Evolutionary conservation across 495 filamentous ascomycete genomes (phyloP), one percentile per base, ranked within the genome.

Genomic region (Eremomyces bilateralis): DNA sequence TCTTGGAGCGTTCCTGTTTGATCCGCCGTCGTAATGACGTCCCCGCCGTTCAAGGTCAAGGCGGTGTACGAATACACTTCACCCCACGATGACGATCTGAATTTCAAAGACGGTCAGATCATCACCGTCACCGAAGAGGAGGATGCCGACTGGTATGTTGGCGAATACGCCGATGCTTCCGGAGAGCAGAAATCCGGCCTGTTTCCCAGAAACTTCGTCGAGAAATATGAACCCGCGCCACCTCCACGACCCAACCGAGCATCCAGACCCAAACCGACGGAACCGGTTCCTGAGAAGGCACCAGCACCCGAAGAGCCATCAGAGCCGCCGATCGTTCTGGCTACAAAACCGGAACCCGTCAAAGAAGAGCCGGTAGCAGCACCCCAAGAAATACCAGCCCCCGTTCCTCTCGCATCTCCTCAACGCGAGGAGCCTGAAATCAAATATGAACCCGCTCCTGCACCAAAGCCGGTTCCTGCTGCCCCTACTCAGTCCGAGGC

Each of bases 131-230:
- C 79, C 15, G 83, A 76, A 17, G 70, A 75, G 53, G 88, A 95
- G 48, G 90, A 91, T 51, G 73, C 63, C 30, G 88, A 95, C 45
- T 97, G 88, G 88, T 97, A 93, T 52, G 69, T 64, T 38, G 88
- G 88, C 33, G 78, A 91, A 56, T 95, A 92, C 49, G 61, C 71
- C 37, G 80, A 91, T 51, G 67, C 64, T 31, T 48, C 54, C 16
- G 85, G 83, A 4, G 53, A 46, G 33, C 82, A 76, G 46, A 65
- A 71, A 42, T 77, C 92, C 49, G 88, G 88, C 21, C 77, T 97
- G 37, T 97, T 97, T 58, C 88, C 88, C 11, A 76, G 71, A 48
- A 97, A 95, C 57, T 97, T 97, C 45, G 90, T 97, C 34, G 85
- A 97, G 54, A 73, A 74, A 51, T 91, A 80, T 51, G 82, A 92